A percentile compares a stretch with the other conserved stretches of the same genome.
These are phyloP conservation scores for Carallia brachiata DNA, from an alignment of 345 rosid species.

Conservation along the genomic window DNA sequence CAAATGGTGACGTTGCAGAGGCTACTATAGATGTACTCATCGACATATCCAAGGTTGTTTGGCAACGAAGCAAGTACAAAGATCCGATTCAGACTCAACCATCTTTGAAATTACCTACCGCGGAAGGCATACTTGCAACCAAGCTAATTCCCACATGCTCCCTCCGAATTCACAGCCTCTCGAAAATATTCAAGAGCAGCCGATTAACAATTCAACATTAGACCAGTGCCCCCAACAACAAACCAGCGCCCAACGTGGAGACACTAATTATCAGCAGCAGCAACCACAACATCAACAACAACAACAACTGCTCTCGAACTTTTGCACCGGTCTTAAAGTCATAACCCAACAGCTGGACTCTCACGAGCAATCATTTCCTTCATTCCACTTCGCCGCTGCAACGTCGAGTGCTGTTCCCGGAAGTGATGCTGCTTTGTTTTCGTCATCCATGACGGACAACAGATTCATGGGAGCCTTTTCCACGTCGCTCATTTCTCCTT, in stretches of 20 bases:
- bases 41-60: constrained; percentile 57
- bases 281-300: constrained; percentile 6
- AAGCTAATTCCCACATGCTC: constrained; percentile 20
- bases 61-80: constrained; percentile 88
- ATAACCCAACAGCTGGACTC: constrained; percentile 6
- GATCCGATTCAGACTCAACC: constrained; percentile 75
- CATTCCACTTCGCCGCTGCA: constrained; percentile 17
- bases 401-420: background rate
- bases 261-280: background rate
- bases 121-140: constrained; percentile 69
- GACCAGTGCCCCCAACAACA: background rate
- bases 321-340: constrained; percentile 13
- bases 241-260: background rate
- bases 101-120: constrained; percentile 71
- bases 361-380: background rate
- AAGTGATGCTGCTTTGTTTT: background rate
- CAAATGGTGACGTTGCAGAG: constrained; percentile 39
- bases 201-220: background rate
- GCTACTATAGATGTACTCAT: constrained; percentile 85
- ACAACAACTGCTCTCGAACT: constrained; percentile 14
- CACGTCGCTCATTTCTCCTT: constrained; percentile 22
- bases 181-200: constrained; percentile 14
- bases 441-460: background rate
- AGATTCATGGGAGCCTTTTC: constrained; percentile 5
- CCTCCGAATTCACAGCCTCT: constrained; percentile 15